Percentiles rank a stretch among this genome's conserved stretches.
These are phyloP conservation scores for Goffeauzyma gilvescens DNA, from an alignment of 768 basidiomycete species.

Conservation along the genomic window DNA sequence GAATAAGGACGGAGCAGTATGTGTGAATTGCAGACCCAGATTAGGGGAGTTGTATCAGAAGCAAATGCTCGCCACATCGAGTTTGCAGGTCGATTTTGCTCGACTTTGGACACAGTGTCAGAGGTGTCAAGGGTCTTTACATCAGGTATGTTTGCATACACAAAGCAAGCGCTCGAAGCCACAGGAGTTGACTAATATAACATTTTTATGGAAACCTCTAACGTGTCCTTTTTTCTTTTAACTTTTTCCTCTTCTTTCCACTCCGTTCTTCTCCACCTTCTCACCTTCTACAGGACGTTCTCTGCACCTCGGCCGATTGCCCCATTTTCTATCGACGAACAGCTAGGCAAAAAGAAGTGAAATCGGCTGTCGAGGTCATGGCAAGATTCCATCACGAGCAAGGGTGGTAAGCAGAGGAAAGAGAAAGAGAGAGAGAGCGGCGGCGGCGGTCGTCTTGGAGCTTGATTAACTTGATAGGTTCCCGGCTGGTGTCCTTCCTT, in stretches of 20 bases:
- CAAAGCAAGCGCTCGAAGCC: not conserved
- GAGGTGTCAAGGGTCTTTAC: slow-evolving; percentile 91
- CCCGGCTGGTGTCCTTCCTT: too few relatives aligned
- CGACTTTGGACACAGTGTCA: slow-evolving; percentile 98
- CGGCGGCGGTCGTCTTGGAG: too few relatives aligned
- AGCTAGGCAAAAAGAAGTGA: slow-evolving; percentile 94
- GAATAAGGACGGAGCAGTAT: slow-evolving; percentile 78
- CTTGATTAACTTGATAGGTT: too few relatives aligned
- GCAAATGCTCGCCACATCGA: slow-evolving; percentile 39
- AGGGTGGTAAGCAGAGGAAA: slow-evolving; percentile 17
- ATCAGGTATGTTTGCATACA: slow-evolving; percentile 39
- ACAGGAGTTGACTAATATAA: not conserved
- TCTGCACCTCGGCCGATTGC: slow-evolving; percentile 92
- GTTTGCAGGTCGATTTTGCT: slow-evolving; percentile 70
- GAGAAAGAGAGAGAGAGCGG: too few relatives aligned
- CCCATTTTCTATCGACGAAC: slow-evolving; percentile 98
- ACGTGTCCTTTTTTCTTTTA: not conserved
- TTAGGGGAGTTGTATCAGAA: slow-evolving; percentile 84
- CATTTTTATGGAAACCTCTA: not conserved
- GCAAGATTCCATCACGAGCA: slow-evolving; percentile 55
- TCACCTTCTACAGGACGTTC: slow-evolving; percentile 49
- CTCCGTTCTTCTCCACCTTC: not conserved
- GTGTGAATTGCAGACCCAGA: slow-evolving; percentile 72
- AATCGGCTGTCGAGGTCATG: slow-evolving; percentile 55
- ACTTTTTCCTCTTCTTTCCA: not conserved